Conservation (phyloP, 2,329 filamentous ascomycete species). For the Epichloe uncinata region DNA sequence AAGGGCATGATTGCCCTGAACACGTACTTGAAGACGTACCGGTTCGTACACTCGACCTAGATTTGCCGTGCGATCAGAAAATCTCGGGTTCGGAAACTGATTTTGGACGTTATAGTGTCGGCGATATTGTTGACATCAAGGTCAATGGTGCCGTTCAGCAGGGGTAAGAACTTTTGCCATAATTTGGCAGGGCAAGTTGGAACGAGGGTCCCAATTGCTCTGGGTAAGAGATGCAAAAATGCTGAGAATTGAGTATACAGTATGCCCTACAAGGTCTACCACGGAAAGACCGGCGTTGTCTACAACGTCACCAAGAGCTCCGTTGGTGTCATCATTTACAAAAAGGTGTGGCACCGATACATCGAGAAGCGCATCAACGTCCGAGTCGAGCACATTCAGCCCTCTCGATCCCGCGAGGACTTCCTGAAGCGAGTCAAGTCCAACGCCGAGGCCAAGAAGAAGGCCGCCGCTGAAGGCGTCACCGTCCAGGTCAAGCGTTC, state of each 20-base stretch:
- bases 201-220: neutral
- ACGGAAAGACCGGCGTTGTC: constrained; percentile 96
- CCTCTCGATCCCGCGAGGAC: constrained; percentile 91
- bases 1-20: constrained; percentile 87
- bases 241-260: constrained; percentile 36
- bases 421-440: constrained; percentile 94
- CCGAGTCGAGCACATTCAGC: constrained; percentile 91
- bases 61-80: neutral
- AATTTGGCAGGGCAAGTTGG: neutral
- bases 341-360: constrained; percentile 98
- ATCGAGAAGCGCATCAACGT: constrained; percentile 99
- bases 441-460: constrained; percentile 83
- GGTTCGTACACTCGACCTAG: constrained; percentile 32
- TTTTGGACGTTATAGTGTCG: constrained; percentile 48
- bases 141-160: constrained; percentile 97
- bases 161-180: constrained; percentile 50
- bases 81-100: constrained; percentile 26
- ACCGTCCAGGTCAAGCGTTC: constrained; percentile 89
- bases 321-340: constrained; percentile 98
- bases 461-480: constrained; percentile 82
- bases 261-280: constrained; percentile 99
- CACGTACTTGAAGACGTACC: constrained; percentile 92
- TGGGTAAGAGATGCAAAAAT: neutral
- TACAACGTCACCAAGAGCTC: constrained; percentile 99
- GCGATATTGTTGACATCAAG: constrained; percentile 98